A percentile compares a stretch with the other conserved stretches of the same genome.
Conservation (phyloP, 179 eudicot genomes). For the Drosera spatulata region DNA sequence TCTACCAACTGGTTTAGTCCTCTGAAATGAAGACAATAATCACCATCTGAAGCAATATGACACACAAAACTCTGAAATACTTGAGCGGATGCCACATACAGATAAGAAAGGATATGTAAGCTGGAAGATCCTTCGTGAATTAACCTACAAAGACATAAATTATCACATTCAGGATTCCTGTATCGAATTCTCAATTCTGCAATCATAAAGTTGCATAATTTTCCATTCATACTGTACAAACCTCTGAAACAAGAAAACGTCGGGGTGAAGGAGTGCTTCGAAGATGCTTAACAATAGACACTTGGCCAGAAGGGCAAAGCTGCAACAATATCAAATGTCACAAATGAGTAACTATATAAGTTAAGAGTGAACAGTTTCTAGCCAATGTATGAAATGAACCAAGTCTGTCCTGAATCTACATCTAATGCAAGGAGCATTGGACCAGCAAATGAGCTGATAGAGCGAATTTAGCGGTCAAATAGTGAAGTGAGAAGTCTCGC, state of each 20-base stretch:
- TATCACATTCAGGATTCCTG: not conserved
- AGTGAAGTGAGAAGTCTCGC: no score
- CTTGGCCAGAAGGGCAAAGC: conserved; percentile 29
- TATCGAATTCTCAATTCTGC: not conserved
- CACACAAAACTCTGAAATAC: not conserved
- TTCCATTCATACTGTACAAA: conserved; percentile 12
- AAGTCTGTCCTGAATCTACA: not conserved
- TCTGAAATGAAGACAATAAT: conserved; percentile 19
- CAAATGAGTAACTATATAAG: not conserved
- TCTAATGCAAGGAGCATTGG: no score
- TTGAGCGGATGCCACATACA: conserved; percentile 17
- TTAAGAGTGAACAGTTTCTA: not conserved
- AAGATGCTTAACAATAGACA: conserved; percentile 17
- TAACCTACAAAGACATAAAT: conserved; percentile 28
- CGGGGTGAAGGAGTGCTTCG: conserved; percentile 26
- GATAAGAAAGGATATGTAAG: conserved; percentile 39
- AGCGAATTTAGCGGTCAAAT: no score
- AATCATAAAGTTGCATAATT: not conserved
- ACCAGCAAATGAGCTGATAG: no score
- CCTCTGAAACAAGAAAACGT: conserved; percentile 39
- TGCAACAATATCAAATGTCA: conserved; percentile 17
- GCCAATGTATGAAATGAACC: not conserved
- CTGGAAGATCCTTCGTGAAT: conserved; percentile 23
- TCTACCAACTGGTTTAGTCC: conserved; percentile 29
- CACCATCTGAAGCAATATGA: not conserved